Conservation (phyloP, 306 rosid genomes). For the Hippophae gyantsensis region DNA sequence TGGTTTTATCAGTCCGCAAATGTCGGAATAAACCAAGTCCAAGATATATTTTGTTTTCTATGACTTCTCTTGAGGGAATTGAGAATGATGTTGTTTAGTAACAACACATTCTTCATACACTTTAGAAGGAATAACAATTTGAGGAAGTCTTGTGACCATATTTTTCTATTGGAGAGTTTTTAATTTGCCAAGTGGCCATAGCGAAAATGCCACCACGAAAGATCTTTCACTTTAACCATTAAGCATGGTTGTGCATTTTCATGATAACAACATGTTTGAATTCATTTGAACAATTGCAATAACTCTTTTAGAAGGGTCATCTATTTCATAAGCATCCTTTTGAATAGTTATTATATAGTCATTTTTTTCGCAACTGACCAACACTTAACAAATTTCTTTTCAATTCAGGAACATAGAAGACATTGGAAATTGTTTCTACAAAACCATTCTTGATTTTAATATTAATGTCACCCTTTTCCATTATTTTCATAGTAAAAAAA, state of each 20-base stretch:
- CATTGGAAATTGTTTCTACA: no score
- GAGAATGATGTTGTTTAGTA: not conserved
- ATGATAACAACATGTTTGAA: not conserved
- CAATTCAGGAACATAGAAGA: no score
- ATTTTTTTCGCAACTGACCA: not conserved
- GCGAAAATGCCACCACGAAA: not conserved
- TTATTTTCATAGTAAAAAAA: no score
- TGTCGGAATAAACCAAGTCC: no score
- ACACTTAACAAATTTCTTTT: not conserved
- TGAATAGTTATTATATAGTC: not conserved
- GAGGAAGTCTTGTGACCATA: not conserved
- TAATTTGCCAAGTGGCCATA: not conserved
- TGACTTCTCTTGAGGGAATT: not conserved
- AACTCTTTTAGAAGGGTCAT: not conserved
- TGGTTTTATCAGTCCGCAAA: no score
- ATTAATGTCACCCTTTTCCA: no score
- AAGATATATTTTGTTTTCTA: no score
- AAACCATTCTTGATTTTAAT: no score
- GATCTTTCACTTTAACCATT: not conserved
- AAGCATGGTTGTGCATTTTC: not conserved
- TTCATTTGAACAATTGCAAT: not conserved
- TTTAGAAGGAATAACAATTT: not conserved
- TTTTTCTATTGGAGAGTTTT: not conserved
- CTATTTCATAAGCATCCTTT: not conserved
- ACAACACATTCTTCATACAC: slow-evolving; percentile 5